These are phyloP conservation scores for Claviceps digitariae DNA, from an alignment of 2,329 filamentous ascomycete genomes.

Conservation along the genomic window DNA sequence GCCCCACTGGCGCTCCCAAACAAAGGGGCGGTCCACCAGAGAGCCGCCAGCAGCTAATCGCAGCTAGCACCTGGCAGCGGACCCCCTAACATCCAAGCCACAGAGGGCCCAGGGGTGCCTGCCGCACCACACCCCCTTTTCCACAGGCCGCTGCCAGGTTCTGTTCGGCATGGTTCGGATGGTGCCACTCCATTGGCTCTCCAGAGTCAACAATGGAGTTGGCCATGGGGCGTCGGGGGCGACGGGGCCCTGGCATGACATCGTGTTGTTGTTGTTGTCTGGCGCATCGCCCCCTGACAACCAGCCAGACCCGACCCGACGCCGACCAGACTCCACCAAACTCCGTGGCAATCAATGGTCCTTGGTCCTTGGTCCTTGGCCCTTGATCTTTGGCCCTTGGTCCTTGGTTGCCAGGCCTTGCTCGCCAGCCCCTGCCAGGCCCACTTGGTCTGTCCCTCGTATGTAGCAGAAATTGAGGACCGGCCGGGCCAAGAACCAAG, in stretches of 20 bases:
- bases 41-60: not conserved
- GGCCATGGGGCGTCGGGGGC: not conserved
- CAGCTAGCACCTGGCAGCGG: not conserved
- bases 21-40: too few relatives aligned
- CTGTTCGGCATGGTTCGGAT: not conserved
- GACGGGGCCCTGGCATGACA: slow-evolving; percentile 1
- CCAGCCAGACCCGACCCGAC: not conserved
- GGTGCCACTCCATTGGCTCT: not conserved
- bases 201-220: not conserved
- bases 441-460: slow-evolving; percentile 6
- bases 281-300: too few relatives aligned
- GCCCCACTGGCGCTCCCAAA: too few relatives aligned
- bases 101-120: not conserved
- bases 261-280: not conserved
- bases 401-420: slow-evolving; percentile 1
- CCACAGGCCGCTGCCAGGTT: not conserved
- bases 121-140: not conserved
- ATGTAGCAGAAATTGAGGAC: slow-evolving; percentile 1
- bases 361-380: not conserved
- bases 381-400: not conserved
- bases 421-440: not conserved
- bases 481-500: not conserved
- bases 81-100: not conserved
- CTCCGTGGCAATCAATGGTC: not conserved
- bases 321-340: not conserved